A percentile compares a stretch with the other conserved stretches of the same genome.
These are phyloP conservation scores for Zymoseptoria passerinii DNA, from an alignment of 2,329 filamentous ascomycete species.

Conservation along the genomic window DNA sequence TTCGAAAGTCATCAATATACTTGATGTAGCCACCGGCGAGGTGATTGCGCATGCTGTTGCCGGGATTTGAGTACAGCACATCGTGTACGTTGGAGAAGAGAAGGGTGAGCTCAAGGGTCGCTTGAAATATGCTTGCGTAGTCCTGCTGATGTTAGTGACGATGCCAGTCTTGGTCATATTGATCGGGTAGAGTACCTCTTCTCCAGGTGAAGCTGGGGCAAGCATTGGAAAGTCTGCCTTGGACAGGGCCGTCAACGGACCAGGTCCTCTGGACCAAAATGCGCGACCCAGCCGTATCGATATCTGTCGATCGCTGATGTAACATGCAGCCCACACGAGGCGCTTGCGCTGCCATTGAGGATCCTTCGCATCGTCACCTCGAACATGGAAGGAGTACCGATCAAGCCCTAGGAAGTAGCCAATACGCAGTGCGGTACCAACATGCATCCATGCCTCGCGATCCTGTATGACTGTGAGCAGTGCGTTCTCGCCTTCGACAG, in stretches of 20 bases:
- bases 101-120: conserved; percentile 62
- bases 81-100: conserved; percentile 68
- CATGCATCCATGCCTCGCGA: conserved; percentile 68
- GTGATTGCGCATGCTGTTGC: conserved; percentile 61
- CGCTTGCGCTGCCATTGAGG: conserved; percentile 54
- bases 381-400: conserved; percentile 55
- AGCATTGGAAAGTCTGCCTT: conserved; percentile 62
- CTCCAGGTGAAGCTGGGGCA: conserved; percentile 48
- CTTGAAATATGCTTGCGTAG: conserved; percentile 45
- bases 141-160: not conserved
- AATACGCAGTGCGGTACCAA: conserved; percentile 60
- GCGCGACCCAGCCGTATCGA: conserved; percentile 63
- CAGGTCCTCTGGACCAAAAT: conserved; percentile 66
- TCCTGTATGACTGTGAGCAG: conserved; percentile 33
- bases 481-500: not conserved
- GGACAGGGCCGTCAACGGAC: conserved; percentile 55
- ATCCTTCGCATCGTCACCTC: conserved; percentile 50
- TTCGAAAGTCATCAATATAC: conserved; percentile 65
- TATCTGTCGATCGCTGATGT: conserved; percentile 59
- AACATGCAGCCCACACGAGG: conserved; percentile 61
- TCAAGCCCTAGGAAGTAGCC: conserved; percentile 64
- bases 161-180: not conserved
- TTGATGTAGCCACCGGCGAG: conserved; percentile 64
- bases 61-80: conserved; percentile 62
- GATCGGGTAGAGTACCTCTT: conserved; percentile 51